Conservation (phyloP, 2,329 filamentous ascomycete species). For the Hymenoscyphus salicellus region DNA sequence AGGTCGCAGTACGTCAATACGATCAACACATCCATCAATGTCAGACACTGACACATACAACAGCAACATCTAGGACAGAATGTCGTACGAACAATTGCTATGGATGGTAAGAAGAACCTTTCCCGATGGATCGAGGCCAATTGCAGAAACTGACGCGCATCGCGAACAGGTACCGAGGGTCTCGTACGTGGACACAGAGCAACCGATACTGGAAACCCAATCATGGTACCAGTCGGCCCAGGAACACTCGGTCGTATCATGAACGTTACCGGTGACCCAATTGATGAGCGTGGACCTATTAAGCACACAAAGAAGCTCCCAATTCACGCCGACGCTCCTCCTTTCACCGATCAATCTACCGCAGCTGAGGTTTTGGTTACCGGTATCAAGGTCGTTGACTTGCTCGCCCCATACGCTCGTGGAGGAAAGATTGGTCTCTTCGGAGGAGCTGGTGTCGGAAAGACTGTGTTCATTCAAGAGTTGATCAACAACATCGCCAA, state of each 20-base stretch:
- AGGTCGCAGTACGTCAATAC: slow-evolving; percentile 76
- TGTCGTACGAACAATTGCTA: slow-evolving; percentile 99
- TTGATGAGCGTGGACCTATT: slow-evolving; percentile 98
- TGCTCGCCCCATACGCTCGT: slow-evolving; percentile 98
- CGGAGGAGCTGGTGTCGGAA: slow-evolving; percentile 99
- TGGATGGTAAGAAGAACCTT: slow-evolving; percentile 75
- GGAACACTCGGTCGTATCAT: slow-evolving; percentile 97
- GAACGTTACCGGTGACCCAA: slow-evolving; percentile 99
- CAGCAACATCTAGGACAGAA: slow-evolving; percentile 99
- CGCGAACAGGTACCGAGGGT: slow-evolving; percentile 86
- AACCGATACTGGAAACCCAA: slow-evolving; percentile 86
- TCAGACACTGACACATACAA: slow-evolving; percentile 39
- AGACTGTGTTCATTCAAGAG: slow-evolving; percentile 99
- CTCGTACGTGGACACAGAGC: slow-evolving; percentile 87
- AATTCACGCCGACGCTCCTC: slow-evolving; percentile 91
- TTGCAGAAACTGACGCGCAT: slow-evolving; percentile 26
- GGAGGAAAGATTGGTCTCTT: slow-evolving; percentile 99
- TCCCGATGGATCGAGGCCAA: slow-evolving; percentile 10
- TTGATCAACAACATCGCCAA: slow-evolving; percentile 99
- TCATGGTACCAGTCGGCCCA: slow-evolving; percentile 92
- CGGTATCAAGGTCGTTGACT: slow-evolving; percentile 99
- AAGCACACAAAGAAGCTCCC: slow-evolving; percentile 83
- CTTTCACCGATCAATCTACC: slow-evolving; percentile 94
- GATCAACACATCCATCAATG: slow-evolving; percentile 16
- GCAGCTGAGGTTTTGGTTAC: slow-evolving; percentile 94